Base-by-base conservation (phyloP, 2,329 filamentous ascomycete species). In the Knoxdaviesia capensis region DNA sequence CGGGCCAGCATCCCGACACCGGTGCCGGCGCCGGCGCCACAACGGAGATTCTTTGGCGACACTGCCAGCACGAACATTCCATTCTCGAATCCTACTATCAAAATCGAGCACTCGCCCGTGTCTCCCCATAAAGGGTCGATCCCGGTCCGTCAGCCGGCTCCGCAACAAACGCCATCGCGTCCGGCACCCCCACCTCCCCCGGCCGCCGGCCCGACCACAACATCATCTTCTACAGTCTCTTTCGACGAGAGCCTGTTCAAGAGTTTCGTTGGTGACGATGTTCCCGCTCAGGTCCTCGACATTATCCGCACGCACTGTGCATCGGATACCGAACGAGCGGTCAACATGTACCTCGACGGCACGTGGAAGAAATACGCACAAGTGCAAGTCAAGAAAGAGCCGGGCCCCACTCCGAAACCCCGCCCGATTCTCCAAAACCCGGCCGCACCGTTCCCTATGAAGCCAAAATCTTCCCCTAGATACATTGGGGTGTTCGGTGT, bases 401-500 rank as follows among this genome's bases (percentile, higher is more conserved):
- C 49, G 7, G 42, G 40, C 31, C 39, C 32, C 45, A 44, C 40
- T 5, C 28, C 11, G 20, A 20, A 20, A 20, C 3, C 20, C 2
- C 20, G 20, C 20, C 3, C 20, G 20, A 20, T 20, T 3, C 20
- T 20, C 2, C 20, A 20, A 20, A 20, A 20, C 20, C 20, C 20
- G 20, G 3, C 20, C 20, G 20, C 31, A 7, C 41, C 6, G 28
- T 39, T 5, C 45, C 44, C 1, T 38, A 34, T 48, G 31, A 48
- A 41, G 29, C 40, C 50, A 5, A 11, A 44, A 28, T 37, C 45
- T 6, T 34, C 48, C n/a, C 42, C 20, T 20, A 20, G 90, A 52
- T 98, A 96, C 52, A 72, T 96, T 46, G 90, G 90, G 11, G 84
- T 86, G 0, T 90, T 96, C 58, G 90, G 90, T 6, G 86, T 83